Percentiles rank a stretch among this genome's conserved stretches.
phyloP scores from a whole-genome alignment of 495 filamentous ascomycete genomes.

The Neurospora sp. region DNA sequence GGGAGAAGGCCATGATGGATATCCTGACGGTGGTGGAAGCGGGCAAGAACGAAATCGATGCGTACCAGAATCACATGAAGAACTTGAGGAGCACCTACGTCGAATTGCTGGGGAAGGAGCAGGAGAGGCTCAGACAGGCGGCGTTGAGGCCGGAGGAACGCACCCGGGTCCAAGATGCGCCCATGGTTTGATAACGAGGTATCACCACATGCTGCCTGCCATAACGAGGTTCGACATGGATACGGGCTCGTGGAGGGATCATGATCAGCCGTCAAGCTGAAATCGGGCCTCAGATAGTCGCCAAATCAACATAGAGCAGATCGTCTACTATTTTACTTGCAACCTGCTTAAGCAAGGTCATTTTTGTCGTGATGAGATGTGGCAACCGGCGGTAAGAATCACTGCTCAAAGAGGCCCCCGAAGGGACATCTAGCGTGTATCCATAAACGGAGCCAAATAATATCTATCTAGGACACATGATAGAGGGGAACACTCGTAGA shows the following conservation, averaged over 20 bases:
- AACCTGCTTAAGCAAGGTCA: background rate
- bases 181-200: background rate
- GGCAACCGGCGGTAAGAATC: conserved; percentile 54
- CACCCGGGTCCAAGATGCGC: background rate
- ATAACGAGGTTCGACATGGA: background rate
- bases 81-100: conserved; percentile 11
- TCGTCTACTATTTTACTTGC: background rate
- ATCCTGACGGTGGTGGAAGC: conserved; percentile 14
- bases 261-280: background rate
- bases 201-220: background rate
- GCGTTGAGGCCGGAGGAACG: conserved; percentile 16
- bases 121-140: conserved; percentile 9
- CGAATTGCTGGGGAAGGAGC: conserved; percentile 15
- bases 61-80: conserved; percentile 11
- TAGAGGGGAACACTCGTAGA: conserved; percentile 48
- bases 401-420: conserved; percentile 34
- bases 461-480: conserved; percentile 49
- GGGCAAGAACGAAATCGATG: conserved; percentile 8
- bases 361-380: conserved; percentile 25
- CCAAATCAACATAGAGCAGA: background rate
- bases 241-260: background rate
- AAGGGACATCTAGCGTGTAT: conserved; percentile 43
- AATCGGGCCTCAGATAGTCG: background rate
- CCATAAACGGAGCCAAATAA: conserved; percentile 46
- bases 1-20: conserved; percentile 13